Conservation (phyloP, 2,329 filamentous ascomycete species). For the Epicoccum sorghinum region DNA sequence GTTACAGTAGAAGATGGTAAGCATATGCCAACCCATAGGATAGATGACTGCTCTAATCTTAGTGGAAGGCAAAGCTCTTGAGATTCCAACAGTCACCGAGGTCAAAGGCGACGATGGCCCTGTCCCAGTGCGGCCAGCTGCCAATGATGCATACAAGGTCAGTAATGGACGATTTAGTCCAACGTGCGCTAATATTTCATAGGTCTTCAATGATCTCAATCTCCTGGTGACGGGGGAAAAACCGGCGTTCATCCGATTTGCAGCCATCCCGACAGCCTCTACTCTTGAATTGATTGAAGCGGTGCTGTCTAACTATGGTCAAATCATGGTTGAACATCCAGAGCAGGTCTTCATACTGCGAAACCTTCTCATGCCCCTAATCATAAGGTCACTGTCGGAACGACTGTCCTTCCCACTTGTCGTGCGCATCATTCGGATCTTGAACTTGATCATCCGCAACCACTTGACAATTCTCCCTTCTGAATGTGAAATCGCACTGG, state of each 20-base stretch:
- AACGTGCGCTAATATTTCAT: conserved; percentile 15
- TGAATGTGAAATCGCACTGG: conserved; percentile 83
- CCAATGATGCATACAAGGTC: conserved; percentile 82
- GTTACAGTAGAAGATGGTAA: conserved; percentile 79
- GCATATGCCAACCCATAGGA: not conserved
- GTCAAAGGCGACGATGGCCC: conserved; percentile 69
- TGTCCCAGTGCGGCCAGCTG: conserved; percentile 73
- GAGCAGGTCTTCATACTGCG: conserved; percentile 83
- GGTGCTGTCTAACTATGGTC: conserved; percentile 82
- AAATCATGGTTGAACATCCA: conserved; percentile 75
- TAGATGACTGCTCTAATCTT: conserved; percentile 14
- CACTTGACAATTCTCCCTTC: conserved; percentile 75
- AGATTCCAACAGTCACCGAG: conserved; percentile 67
- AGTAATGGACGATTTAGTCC: not conserved
- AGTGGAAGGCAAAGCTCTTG: conserved; percentile 46
- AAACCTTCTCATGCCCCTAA: conserved; percentile 79
- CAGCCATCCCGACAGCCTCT: conserved; percentile 78
- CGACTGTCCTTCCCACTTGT: conserved; percentile 81
- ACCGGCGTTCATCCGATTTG: conserved; percentile 80
- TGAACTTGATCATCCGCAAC: conserved; percentile 79
- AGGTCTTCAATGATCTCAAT: conserved; percentile 89
- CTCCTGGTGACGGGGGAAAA: conserved; percentile 84
- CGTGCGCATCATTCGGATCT: conserved; percentile 79
- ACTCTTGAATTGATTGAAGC: conserved; percentile 92
- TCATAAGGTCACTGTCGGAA: conserved; percentile 78